Percentiles rank a stretch among this genome's conserved stretches.
phyloP scores from a whole-genome alignment of 2,329 filamentous ascomycete species.

The Lachnellula occidentalis region DNA sequence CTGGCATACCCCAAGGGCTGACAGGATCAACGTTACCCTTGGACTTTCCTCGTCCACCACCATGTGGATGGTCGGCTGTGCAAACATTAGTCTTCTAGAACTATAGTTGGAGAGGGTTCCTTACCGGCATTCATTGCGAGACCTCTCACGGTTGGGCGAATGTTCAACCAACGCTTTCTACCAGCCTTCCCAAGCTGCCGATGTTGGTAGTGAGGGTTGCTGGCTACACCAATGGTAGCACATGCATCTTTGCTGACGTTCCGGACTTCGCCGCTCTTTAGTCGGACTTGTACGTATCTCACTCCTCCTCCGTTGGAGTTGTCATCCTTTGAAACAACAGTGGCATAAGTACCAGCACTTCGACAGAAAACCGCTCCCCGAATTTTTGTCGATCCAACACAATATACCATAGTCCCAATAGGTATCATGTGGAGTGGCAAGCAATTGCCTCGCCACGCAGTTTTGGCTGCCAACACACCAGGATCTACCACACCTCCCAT shows the following conservation, averaged over 20 bases:
- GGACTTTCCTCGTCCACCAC: slow-evolving; percentile 97
- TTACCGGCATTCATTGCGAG: slow-evolving; percentile 94
- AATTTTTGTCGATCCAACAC: slow-evolving; percentile 71
- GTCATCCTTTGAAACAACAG: slow-evolving; percentile 84
- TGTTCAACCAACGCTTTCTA: slow-evolving; percentile 87
- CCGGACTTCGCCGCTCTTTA: slow-evolving; percentile 90
- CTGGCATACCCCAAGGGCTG: slow-evolving; percentile 92
- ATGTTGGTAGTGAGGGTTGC: slow-evolving; percentile 89
- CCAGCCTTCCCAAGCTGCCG: slow-evolving; percentile 91
- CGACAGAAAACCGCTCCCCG: slow-evolving; percentile 85
- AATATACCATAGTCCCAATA: slow-evolving; percentile 86
- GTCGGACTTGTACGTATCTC: slow-evolving; percentile 73
- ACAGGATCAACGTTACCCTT: slow-evolving; percentile 96
- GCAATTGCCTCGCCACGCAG: slow-evolving; percentile 91
- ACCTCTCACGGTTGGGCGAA: slow-evolving; percentile 92
- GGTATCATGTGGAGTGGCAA: slow-evolving; percentile 94
- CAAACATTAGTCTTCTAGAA: slow-evolving; percentile 21
- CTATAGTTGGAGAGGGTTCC: slow-evolving; percentile 25
- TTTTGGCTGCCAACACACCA: slow-evolving; percentile 91
- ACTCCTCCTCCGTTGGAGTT: slow-evolving; percentile 60
- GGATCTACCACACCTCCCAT: slow-evolving; percentile 94
- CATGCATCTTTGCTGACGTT: slow-evolving; percentile 88
- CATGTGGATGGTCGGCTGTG: slow-evolving; percentile 87
- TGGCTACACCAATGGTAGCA: slow-evolving; percentile 88
- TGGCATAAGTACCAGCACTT: slow-evolving; percentile 87